These are phyloP conservation scores for Monosporascus ibericus DNA, from an alignment of 2,329 filamentous ascomycete species.

Conservation along the genomic window DNA sequence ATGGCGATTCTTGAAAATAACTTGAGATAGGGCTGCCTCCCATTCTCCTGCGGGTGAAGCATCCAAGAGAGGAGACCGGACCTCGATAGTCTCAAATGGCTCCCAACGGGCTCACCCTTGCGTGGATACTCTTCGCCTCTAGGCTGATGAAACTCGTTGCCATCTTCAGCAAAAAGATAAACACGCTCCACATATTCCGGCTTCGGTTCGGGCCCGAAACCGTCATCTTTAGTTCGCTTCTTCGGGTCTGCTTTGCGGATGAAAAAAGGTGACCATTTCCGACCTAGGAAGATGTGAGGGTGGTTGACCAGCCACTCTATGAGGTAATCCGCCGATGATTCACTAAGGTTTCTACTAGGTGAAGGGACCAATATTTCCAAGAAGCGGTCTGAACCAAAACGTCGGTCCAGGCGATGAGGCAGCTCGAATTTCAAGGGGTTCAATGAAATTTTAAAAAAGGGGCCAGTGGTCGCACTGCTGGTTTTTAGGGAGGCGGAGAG, in stretches of 20 bases:
- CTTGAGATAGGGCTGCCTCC: slow-evolving; percentile 43
- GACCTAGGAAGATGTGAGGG: slow-evolving; percentile 38
- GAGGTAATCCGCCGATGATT: slow-evolving; percentile 28
- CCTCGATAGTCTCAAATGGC: slow-evolving; percentile 21
- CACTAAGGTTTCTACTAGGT: slow-evolving; percentile 22
- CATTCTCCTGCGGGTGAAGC: slow-evolving; percentile 39
- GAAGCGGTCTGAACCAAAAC: slow-evolving; percentile 54
- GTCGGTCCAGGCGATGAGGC: slow-evolving; percentile 45
- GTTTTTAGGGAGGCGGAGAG: slow-evolving; percentile 37
- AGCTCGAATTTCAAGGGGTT: slow-evolving; percentile 42
- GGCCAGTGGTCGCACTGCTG: slow-evolving; percentile 27
- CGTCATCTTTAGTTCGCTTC: slow-evolving; percentile 30
- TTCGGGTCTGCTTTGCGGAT: slow-evolving; percentile 31
- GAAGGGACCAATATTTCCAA: slow-evolving; percentile 38
- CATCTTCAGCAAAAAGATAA: slow-evolving; percentile 50
- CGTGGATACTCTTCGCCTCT: slow-evolving; percentile 21
- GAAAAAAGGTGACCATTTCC: slow-evolving; percentile 44
- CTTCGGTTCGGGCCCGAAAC: slow-evolving; percentile 22
- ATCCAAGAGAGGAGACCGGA: slow-evolving; percentile 48
- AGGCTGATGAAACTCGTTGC: slow-evolving; percentile 32
- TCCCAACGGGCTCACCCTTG: slow-evolving; percentile 14
- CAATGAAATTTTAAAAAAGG: slow-evolving; percentile 41
- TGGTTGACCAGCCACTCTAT: slow-evolving; percentile 32
- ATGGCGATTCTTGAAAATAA: slow-evolving; percentile 52
- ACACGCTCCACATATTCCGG: slow-evolving; percentile 35